Conservation (phyloP, 108 stramenopile species). For the Fistulifera solaris region DNA sequence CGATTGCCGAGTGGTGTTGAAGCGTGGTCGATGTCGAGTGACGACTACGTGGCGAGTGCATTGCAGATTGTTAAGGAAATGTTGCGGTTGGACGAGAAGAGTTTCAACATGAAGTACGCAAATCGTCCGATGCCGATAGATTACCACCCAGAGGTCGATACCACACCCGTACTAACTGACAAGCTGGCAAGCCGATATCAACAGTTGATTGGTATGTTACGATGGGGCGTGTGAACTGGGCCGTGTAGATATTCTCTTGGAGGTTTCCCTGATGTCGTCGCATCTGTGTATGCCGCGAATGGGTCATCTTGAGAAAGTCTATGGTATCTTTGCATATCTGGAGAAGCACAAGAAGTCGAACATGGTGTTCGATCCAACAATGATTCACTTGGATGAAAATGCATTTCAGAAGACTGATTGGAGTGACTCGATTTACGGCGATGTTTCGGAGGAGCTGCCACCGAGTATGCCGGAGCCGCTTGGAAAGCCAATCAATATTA, state of each 20-base stretch:
- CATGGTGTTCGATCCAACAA: conserved; percentile 18
- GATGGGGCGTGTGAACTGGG: conserved; percentile 27
- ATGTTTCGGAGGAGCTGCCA: conserved; percentile 15
- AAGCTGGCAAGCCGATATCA: conserved; percentile 13
- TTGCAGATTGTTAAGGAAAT: conserved; percentile 1
- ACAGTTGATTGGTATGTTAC: conserved; percentile 7
- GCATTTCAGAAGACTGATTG: conserved; percentile 4
- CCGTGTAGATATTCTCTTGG: conserved; percentile 26
- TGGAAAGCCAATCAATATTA: no score
- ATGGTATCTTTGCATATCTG: conserved; percentile 28
- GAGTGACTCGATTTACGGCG: conserved; percentile 9
- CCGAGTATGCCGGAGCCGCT: conserved; percentile 9
- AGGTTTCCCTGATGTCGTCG: conserved; percentile 16
- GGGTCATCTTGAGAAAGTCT: conserved; percentile 31
- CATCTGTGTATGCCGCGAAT: conserved; percentile 23
- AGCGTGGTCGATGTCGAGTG: conserved; percentile 10
- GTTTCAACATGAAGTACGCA: neutral
- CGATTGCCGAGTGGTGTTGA: neutral
- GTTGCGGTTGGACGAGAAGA: neutral
- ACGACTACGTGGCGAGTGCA: neutral
- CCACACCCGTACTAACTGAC: conserved; percentile 4
- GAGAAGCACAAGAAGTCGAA: conserved; percentile 7
- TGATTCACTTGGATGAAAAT: neutral
- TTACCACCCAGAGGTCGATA: conserved; percentile 24
- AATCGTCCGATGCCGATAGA: conserved; percentile 2